A percentile compares a stretch with the other conserved stretches of the same genome.
Evolutionary conservation across 345 rosid genomes (phyloP).

Genomic region (Lumnitzera littorea): DNA sequence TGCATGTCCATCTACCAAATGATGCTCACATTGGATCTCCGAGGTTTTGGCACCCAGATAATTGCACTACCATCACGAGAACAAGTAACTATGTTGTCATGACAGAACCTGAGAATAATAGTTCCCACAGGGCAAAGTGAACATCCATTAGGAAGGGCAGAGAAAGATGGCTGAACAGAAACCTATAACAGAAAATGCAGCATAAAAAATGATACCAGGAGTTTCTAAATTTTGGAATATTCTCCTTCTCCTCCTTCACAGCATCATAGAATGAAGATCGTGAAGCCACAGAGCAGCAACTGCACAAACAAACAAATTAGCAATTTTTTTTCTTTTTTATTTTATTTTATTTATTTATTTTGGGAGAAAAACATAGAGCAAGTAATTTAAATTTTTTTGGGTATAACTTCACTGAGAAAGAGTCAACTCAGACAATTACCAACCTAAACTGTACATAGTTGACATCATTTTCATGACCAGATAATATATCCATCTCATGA

Average conservation of each 20-base stretch:
- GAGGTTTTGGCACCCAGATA: conserved; percentile 90
- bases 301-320: conserved; percentile 30
- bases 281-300: conserved; percentile 88
- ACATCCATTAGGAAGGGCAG: neutral
- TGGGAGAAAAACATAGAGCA: neutral
- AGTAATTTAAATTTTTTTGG: no score
- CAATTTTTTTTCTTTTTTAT: no score
- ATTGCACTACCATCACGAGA: conserved; percentile 99
- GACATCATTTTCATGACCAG: conserved; percentile 97
- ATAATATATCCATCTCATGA: conserved; percentile 86
- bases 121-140: conserved; percentile 6
- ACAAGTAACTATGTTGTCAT: conserved; percentile 93
- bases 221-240: conserved; percentile 80
- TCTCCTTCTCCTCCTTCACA: conserved; percentile 91
- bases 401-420: neutral
- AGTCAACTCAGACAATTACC: conserved; percentile 7
- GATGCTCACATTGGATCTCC: conserved; percentile 71
- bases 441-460: conserved; percentile 97
- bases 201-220: conserved; percentile 44
- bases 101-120: conserved; percentile 64
- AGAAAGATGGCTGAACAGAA: neutral
- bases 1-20: neutral
- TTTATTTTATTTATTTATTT: no score
- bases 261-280: conserved; percentile 62
- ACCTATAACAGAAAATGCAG: no score